Evolutionary conservation across 225 moss, liverwort and hornwort species (phyloP).

Genomic region (Bryum argenteum): DNA sequence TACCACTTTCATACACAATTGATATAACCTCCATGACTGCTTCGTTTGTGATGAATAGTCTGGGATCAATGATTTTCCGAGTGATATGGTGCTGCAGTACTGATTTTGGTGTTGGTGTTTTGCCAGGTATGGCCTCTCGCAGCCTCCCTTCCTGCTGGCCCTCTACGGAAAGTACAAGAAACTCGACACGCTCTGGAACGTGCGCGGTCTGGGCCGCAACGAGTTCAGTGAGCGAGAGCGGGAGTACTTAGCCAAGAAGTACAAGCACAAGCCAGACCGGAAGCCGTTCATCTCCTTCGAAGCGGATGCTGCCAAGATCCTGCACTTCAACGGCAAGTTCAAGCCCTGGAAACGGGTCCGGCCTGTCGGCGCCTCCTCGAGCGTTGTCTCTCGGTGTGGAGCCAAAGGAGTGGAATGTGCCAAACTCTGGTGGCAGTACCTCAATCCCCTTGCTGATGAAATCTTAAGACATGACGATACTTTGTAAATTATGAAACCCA

Average conservation of each 20-base stretch:
- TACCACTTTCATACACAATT: too few relatives aligned
- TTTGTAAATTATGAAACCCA: slow-evolving; percentile 2
- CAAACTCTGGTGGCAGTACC: slow-evolving; percentile 93
- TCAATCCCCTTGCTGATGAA: slow-evolving; percentile 52
- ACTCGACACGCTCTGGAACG: slow-evolving; percentile 62
- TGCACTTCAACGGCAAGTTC: slow-evolving; percentile 87
- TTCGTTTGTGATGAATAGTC: too few relatives aligned
- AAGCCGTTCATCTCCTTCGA: slow-evolving; percentile 73
- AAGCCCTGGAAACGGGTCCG: slow-evolving; percentile 85
- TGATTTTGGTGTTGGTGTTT: slow-evolving; percentile 14
- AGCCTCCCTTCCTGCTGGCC: slow-evolving; percentile 84
- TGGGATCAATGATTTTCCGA: too few relatives aligned
- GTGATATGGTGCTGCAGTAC: background rate
- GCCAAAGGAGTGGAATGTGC: slow-evolving; percentile 64
- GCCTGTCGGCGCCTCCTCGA: slow-evolving; percentile 38
- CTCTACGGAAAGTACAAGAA: slow-evolving; percentile 74
- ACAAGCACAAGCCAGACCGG: slow-evolving; percentile 47
- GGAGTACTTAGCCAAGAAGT: slow-evolving; percentile 48
- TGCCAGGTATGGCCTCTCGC: slow-evolving; percentile 80
- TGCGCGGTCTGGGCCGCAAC: slow-evolving; percentile 78
- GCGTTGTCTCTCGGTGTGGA: slow-evolving; percentile 70
- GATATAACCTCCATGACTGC: too few relatives aligned
- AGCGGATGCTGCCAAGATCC: slow-evolving; percentile 75
- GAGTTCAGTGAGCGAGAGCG: slow-evolving; percentile 66
- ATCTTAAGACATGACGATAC: slow-evolving; percentile 55